These are phyloP conservation scores for Aspergillus wentii DNA, from an alignment of 495 filamentous ascomycete species.

Conservation along the genomic window DNA sequence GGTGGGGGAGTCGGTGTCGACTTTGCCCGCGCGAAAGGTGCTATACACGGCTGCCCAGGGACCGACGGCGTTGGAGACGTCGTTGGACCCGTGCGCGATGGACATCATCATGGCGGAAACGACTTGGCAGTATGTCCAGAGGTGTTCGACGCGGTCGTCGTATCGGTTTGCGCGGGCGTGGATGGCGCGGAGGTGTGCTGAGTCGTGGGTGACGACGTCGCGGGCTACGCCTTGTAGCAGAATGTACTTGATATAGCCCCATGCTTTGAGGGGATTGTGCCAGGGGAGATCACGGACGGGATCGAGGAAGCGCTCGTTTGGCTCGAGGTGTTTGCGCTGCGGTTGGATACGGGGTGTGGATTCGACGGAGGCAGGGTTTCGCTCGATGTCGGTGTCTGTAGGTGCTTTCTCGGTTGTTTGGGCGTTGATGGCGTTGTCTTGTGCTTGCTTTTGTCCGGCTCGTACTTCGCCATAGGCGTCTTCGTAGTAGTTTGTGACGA, in stretches of 20 bases:
- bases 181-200: conserved; percentile 44
- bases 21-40: conserved; percentile 43
- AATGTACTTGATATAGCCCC: conserved; percentile 35
- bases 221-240: conserved; percentile 56
- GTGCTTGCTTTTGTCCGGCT: conserved; percentile 13
- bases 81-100: conserved; percentile 73
- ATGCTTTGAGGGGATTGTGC: conserved; percentile 31
- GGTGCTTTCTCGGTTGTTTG: conserved; percentile 57
- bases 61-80: conserved; percentile 67
- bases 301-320: conserved; percentile 30
- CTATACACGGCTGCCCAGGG: conserved; percentile 61
- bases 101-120: conserved; percentile 64
- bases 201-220: conserved; percentile 50
- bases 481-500: conserved; percentile 49
- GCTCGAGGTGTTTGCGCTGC: conserved; percentile 17
- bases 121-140: conserved; percentile 66
- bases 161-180: conserved; percentile 59
- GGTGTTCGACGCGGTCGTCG: conserved; percentile 67
- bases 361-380: conserved; percentile 37
- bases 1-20: conserved; percentile 44
- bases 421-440: conserved; percentile 13
- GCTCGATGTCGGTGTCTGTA: conserved; percentile 57
- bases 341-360: conserved; percentile 21
- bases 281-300: conserved; percentile 25
- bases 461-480: conserved; percentile 22